Evolutionary conservation across 1,284 basidiomycete species (phyloP).

Genomic region (Marasmius tenuissimus): DNA sequence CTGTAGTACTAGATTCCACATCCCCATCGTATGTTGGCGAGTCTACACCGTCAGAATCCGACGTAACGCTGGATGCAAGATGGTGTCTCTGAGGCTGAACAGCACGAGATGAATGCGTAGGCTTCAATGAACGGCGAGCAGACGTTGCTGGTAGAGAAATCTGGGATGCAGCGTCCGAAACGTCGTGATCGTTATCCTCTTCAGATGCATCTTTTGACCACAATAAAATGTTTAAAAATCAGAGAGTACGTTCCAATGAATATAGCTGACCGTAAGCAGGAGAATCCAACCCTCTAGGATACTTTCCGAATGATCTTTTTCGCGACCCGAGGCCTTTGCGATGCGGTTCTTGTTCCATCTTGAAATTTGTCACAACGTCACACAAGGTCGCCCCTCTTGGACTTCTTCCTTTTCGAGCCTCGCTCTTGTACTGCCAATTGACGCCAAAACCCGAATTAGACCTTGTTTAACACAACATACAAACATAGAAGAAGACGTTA

Average conservation of each 20-base stretch:
- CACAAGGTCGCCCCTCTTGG: not conserved
- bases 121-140: slow-evolving; percentile 24
- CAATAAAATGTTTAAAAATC: not conserved
- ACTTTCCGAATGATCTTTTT: not conserved
- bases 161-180: slow-evolving; percentile 15
- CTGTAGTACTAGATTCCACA: slow-evolving; percentile 78
- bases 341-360: not conserved
- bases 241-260: not conserved
- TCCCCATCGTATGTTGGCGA: slow-evolving; percentile 90
- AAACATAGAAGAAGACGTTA: no score
- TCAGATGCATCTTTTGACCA: not conserved
- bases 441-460: no score
- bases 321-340: not conserved
- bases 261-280: not conserved
- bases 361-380: not conserved
- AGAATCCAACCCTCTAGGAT: not conserved
- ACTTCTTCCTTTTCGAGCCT: not conserved
- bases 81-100: slow-evolving; percentile 40
- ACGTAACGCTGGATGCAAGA: slow-evolving; percentile 54
- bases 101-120: slow-evolving; percentile 27
- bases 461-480: no score
- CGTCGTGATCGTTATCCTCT: slow-evolving; percentile 23
- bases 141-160: slow-evolving; percentile 14
- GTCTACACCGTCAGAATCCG: slow-evolving; percentile 74
- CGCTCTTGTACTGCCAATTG: no score